Evolutionary conservation across 2,329 filamentous ascomycete species (phyloP), one percentile per base, ranked within the genome.

Genomic region (Penicillium sp.): DNA sequence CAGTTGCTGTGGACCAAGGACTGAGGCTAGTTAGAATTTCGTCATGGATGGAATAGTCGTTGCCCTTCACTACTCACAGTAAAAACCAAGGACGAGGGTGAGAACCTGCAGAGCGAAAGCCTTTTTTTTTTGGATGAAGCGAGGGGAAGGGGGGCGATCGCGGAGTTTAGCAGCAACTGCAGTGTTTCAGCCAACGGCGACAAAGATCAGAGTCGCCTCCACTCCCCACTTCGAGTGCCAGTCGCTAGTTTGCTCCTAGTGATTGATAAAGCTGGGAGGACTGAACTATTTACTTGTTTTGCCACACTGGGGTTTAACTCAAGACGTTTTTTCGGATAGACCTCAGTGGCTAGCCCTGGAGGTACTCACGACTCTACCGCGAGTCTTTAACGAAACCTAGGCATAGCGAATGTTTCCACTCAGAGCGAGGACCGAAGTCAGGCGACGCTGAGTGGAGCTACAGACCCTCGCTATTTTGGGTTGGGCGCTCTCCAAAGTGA

Each of bases 131-230:
- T 22, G 24, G n/a, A 11, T 27, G 20, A 45, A 50, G 48, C 48
- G 48, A 50, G 42, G 48, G 20, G 42, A 40, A 38, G 18, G 39
- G 48, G 41, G 25, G 18, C 18, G 41, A 30, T 44, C 10, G 11
- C 25, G 42, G 30, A 31, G 24, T 44, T 31, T 44, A 44, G 41
- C 13, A 41, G 6, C 14, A 41, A 41, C 27, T 4, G 24, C 13
- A 40, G 38, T 24, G 38, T 25, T 40, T 27, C 39, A 48, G 31
- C 40, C 40, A 48, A 48, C 46, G 11, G 39, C 39, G 22, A 27
- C 39, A 38, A 38, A 48, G 46, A 42, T 43, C 30, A 43, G 22
- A 38, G 28, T 33, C 36, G 28, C 38, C 46, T 48, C 46, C 45
- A 46, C 30, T 43, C 30, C 20, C 28, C 20, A 41, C 31, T 28